phyloP scores from a whole-genome alignment of 139 green algal genomes.

The Tetraselmis striata region DNA sequence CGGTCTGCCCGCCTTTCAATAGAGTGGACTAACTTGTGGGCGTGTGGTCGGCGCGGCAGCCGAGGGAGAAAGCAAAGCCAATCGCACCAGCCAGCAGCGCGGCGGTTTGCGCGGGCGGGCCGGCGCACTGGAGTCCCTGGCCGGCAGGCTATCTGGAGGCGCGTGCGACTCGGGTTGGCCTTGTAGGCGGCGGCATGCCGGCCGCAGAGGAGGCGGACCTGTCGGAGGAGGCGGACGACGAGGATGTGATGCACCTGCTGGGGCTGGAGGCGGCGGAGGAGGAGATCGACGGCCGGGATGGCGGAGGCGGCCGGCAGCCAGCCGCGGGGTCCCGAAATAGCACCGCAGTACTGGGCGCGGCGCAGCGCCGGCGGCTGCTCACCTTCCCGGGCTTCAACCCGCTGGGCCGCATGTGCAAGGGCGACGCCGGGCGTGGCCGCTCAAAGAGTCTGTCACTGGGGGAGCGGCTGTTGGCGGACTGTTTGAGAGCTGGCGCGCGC shows the following conservation, averaged over 20 bases:
- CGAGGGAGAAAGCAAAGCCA: background rate
- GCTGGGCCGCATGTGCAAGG: background rate
- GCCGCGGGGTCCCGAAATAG: too few relatives aligned
- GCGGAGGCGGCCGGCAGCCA: background rate
- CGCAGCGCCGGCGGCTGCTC: background rate
- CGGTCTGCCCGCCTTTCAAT: background rate
- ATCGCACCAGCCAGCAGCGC: background rate
- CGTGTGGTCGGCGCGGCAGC: background rate
- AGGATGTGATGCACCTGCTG: background rate
- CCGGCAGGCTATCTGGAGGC: background rate
- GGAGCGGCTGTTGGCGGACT: background rate
- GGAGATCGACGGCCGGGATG: background rate
- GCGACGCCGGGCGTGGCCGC: background rate
- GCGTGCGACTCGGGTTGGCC: background rate
- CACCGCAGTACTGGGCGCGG: background rate
- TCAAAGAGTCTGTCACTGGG: background rate
- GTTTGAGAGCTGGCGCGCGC: background rate
- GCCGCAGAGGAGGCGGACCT: background rate
- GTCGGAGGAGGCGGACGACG: background rate
- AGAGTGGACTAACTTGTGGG: background rate
- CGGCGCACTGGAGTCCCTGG: background rate
- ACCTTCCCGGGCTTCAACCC: background rate
- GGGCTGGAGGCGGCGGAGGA: background rate
- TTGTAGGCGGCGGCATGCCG: background rate
- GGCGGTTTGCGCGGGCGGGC: background rate